Percentiles rank a stretch among this genome's conserved stretches.
These are phyloP conservation scores for Claviceps maximensis DNA, from an alignment of 2,329 filamentous ascomycete species.

Conservation along the genomic window DNA sequence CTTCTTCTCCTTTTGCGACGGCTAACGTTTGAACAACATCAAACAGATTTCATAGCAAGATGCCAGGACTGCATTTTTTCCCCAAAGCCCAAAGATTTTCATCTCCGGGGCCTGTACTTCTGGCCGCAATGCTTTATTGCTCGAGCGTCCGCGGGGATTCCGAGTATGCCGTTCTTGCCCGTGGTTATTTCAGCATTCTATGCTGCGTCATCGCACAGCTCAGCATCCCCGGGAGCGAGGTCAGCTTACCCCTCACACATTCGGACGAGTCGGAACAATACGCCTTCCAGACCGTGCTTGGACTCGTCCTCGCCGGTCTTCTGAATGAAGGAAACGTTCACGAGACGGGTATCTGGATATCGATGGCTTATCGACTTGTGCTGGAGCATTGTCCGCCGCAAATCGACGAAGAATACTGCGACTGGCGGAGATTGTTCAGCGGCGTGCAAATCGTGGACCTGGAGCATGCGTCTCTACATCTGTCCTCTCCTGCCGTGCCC, in stretches of 20 bases:
- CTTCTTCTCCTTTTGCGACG: background rate
- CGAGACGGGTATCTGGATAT: slow-evolving; percentile 30
- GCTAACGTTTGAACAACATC: background rate
- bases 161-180: slow-evolving; percentile 21
- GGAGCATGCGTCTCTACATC: slow-evolving; percentile 28
- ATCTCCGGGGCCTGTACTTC: slow-evolving; percentile 26
- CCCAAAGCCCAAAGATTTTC: slow-evolving; percentile 29
- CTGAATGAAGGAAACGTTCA: slow-evolving; percentile 27
- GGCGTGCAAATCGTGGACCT: slow-evolving; percentile 28
- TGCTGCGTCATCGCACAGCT: slow-evolving; percentile 27
- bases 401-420: slow-evolving; percentile 21
- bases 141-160: slow-evolving; percentile 21
- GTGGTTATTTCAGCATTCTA: slow-evolving; percentile 25
- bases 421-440: slow-evolving; percentile 28
- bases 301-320: slow-evolving; percentile 26
- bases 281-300: slow-evolving; percentile 29
- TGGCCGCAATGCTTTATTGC: slow-evolving; percentile 31
- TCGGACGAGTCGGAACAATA: slow-evolving; percentile 20
- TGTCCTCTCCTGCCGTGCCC: slow-evolving; percentile 27
- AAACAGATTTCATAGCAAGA: slow-evolving; percentile 28
- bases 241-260: slow-evolving; percentile 13
- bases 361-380: slow-evolving; percentile 27
- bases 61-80: slow-evolving; percentile 31
- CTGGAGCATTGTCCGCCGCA: slow-evolving; percentile 27
- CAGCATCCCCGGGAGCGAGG: slow-evolving; percentile 21